Evolutionary conservation across 345 rosid genomes (phyloP).

Genomic region (Carallia pectinifolia): DNA sequence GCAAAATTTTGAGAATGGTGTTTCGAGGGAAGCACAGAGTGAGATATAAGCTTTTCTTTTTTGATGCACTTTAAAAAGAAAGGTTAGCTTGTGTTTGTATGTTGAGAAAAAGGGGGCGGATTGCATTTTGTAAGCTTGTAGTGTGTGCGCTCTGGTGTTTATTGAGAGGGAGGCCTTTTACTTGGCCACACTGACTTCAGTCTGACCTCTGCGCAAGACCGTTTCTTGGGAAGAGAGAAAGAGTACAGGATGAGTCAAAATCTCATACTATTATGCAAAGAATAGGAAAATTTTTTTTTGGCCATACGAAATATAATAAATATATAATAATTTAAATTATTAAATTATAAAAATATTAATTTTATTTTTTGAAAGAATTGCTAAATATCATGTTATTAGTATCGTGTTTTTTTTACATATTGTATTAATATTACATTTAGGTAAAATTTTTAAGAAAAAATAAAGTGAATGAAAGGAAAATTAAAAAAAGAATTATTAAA

Average conservation of each 20-base stretch:
- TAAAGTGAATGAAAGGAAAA: too few relatives aligned
- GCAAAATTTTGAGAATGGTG: slow-evolving; percentile 34
- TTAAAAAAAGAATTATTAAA: too few relatives aligned
- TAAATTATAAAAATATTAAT: too few relatives aligned
- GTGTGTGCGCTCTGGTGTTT: slow-evolving; percentile 18
- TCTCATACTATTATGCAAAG: too few relatives aligned
- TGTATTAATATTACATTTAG: too few relatives aligned
- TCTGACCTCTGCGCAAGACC: not conserved
- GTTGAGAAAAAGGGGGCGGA: not conserved
- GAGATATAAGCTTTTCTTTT: not conserved
- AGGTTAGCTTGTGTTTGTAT: not conserved
- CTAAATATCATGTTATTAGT: too few relatives aligned
- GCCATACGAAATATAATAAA: too few relatives aligned
- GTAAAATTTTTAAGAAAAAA: too few relatives aligned
- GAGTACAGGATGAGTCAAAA: not conserved
- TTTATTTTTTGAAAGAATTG: too few relatives aligned
- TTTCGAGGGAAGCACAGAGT: slow-evolving; percentile 18
- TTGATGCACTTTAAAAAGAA: slow-evolving; percentile 1
- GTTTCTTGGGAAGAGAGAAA: not conserved
- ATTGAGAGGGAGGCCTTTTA: not conserved
- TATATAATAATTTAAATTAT: too few relatives aligned
- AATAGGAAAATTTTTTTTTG: too few relatives aligned
- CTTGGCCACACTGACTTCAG: slow-evolving; percentile 13
- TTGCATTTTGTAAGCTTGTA: slow-evolving; percentile 6
- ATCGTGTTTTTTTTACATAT: too few relatives aligned